These are phyloP conservation scores for Phaeotremella skinneri DNA, from an alignment of 768 basidiomycete genomes.

Conservation along the genomic window DNA sequence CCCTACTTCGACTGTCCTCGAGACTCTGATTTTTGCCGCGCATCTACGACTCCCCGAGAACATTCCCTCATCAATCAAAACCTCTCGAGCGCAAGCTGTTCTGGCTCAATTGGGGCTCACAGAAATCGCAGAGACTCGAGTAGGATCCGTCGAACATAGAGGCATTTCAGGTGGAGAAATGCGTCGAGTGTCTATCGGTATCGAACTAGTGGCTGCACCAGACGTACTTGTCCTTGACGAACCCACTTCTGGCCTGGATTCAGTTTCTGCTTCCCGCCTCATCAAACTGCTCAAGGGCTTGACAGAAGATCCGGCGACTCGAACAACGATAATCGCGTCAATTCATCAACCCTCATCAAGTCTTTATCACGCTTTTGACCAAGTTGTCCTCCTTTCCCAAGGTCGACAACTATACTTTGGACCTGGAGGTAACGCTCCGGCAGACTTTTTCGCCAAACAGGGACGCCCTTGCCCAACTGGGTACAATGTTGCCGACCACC, in stretches of 20 bases:
- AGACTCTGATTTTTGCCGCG: conserved; percentile 81
- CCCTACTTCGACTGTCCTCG: conserved; percentile 71
- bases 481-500: conserved; percentile 89
- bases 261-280: conserved; percentile 77
- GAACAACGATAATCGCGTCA: conserved; percentile 78
- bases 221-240: conserved; percentile 85
- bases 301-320: conserved; percentile 65
- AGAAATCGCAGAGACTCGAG: conserved; percentile 66
- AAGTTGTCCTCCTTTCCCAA: conserved; percentile 67
- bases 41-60: conserved; percentile 71
- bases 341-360: conserved; percentile 87
- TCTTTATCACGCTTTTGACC: conserved; percentile 80
- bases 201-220: conserved; percentile 80
- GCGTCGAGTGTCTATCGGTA: conserved; percentile 81
- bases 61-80: conserved; percentile 43
- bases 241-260: conserved; percentile 74
- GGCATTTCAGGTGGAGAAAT: conserved; percentile 92
- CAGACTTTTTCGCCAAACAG: conserved; percentile 62
- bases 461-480: conserved; percentile 65
- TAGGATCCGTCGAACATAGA: conserved; percentile 69
- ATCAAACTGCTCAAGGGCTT: conserved; percentile 73
- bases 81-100: conserved; percentile 59
- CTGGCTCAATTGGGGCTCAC: conserved; percentile 75
- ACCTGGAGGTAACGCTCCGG: conserved; percentile 68
- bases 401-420: conserved; percentile 79